Base-by-base conservation (phyloP, 2,329 filamentous ascomycete genomes). In the Ophiostoma piceae region DNA sequence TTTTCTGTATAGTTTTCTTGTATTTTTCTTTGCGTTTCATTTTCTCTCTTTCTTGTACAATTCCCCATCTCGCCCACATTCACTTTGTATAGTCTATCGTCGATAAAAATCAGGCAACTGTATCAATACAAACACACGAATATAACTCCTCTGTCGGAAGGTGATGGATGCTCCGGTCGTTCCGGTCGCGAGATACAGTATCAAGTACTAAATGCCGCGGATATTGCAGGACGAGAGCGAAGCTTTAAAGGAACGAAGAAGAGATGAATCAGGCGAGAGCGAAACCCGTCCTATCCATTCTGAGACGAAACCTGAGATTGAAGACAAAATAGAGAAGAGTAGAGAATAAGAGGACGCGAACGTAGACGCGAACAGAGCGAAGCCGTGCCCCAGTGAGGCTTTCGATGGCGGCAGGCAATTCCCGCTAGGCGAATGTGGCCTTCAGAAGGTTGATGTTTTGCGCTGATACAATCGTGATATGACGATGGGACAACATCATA, bases 41-140 rank as follows among this genome's bases (percentile, higher is more conserved):
- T 57, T 11, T 26, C 51, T 54, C 51, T 19, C 7, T 26, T 16
- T 62, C 5, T 62, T 62, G 26, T 32, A 62, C 12, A 62, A 62
- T 62, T 62, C 57, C 57, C 57, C 57, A 62, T 62, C 12, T 62
- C 26, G 57, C 26, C 26, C 57, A 62, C 22, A 60, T 32, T 62
- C 57, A 2, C 32, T 16, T 26, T 62, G 57, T 62, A 62, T 57
- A 26, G 9, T 57, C 14, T 57, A 11, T 16, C 26, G 14, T 16
- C 57, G 16, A 62, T 32, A 9, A 62, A 60, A 60, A 26, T 16
- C 2, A 22, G 51, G n/a, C 51, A 57, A 26, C 51, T 65, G 60
- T 35, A 39, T 11, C 11, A 65, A 37, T 39, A 65, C 39, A 41
- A 41, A 7, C 32, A 65, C 11, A 39, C 1, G 22, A 29, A 32